These are phyloP conservation scores for Pseudocercospora crystallina DNA, from an alignment of 2,329 filamentous ascomycete genomes.

Conservation along the genomic window DNA sequence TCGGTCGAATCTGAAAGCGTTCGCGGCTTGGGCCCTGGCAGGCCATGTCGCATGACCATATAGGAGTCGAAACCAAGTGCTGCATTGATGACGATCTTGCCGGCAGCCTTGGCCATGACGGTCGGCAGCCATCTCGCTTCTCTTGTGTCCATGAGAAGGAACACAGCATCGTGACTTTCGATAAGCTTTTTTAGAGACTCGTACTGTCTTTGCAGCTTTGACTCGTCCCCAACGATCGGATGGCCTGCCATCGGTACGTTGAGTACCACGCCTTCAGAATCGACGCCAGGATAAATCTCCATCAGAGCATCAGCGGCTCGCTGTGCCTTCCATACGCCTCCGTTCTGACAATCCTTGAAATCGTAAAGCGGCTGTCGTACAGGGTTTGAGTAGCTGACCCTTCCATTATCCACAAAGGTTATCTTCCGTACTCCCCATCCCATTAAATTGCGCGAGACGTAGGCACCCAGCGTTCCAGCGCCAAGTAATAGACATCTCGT, in stretches of 20 bases:
- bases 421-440: conserved; percentile 96
- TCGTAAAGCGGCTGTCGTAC: conserved; percentile 91
- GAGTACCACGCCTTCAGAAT: conserved; percentile 75
- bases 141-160: conserved; percentile 97
- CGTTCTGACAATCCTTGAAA: conserved; percentile 83
- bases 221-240: conserved; percentile 69
- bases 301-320: conserved; percentile 76
- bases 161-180: conserved; percentile 83
- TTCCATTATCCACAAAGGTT: conserved; percentile 91
- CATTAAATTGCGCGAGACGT: conserved; percentile 87
- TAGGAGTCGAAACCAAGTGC: conserved; percentile 95
- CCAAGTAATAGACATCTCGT: conserved; percentile 89
- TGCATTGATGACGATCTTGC: conserved; percentile 95
- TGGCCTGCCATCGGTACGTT: conserved; percentile 96
- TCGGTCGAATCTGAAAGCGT: conserved; percentile 22
- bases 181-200: conserved; percentile 73
- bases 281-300: conserved; percentile 87
- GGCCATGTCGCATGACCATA: conserved; percentile 93
- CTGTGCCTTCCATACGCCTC: conserved; percentile 79
- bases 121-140: conserved; percentile 95
- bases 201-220: conserved; percentile 70
- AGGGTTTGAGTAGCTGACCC: conserved; percentile 93
- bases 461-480: conserved; percentile 88
- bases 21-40: conserved; percentile 44
- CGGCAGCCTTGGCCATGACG: conserved; percentile 87